Percentiles rank a stretch among this genome's conserved stretches.
Conservation (phyloP, 2,329 filamentous ascomycete species). For the Colletotrichum destructivum region DNA sequence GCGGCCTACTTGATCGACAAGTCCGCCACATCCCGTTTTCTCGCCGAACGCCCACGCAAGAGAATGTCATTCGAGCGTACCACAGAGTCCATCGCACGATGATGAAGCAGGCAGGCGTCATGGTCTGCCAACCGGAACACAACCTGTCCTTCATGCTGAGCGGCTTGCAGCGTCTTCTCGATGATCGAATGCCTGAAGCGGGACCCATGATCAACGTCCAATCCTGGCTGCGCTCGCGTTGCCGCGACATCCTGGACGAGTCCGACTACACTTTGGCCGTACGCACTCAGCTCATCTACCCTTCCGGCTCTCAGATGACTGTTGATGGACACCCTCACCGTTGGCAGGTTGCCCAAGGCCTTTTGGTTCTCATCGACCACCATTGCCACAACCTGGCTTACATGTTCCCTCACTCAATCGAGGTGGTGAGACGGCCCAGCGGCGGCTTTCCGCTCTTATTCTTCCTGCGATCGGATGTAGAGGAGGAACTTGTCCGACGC, state of each 20-base stretch:
- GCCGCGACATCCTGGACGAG: slow-evolving; percentile 77
- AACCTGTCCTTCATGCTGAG: slow-evolving; percentile 76
- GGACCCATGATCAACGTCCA: slow-evolving; percentile 66
- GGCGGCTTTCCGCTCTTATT: slow-evolving; percentile 69
- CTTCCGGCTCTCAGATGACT: slow-evolving; percentile 61
- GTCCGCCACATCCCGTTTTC: slow-evolving; percentile 73
- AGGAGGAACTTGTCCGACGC: slow-evolving; percentile 58
- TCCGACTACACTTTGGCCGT: slow-evolving; percentile 70
- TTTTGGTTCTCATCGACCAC: slow-evolving; percentile 58
- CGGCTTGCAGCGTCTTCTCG: slow-evolving; percentile 69
- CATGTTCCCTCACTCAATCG: slow-evolving; percentile 59
- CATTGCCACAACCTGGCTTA: slow-evolving; percentile 55
- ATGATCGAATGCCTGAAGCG: slow-evolving; percentile 59
- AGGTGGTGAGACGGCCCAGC: slow-evolving; percentile 57
- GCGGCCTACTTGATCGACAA: slow-evolving; percentile 67
- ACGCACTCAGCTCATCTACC: slow-evolving; percentile 72
- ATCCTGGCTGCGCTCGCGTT: slow-evolving; percentile 61
- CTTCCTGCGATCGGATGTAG: slow-evolving; percentile 65
- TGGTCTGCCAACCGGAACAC: slow-evolving; percentile 75
- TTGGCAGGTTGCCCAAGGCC: slow-evolving; percentile 61
- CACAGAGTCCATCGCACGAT: slow-evolving; percentile 57
- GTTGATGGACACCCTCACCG: slow-evolving; percentile 69
- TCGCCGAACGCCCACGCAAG: slow-evolving; percentile 59
- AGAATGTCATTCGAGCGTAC: slow-evolving; percentile 54
- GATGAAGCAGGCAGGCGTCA: slow-evolving; percentile 62